These are phyloP conservation scores for Solanum acaule DNA, from an alignment of 257 asterid genomes.

Conservation along the genomic window DNA sequence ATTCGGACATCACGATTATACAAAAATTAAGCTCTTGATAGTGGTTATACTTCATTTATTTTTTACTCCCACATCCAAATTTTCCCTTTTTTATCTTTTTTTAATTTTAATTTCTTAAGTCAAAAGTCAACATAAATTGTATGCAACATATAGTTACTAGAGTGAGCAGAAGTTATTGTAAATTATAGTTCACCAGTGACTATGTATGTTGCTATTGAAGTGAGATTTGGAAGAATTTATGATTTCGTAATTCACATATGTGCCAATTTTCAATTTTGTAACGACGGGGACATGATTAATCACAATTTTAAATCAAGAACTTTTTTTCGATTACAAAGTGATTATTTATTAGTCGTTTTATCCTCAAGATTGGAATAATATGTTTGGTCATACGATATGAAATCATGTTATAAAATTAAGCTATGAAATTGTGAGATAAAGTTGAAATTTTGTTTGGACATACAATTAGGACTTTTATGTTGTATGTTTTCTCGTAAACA, in stretches of 20 bases:
- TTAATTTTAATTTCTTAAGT: not conserved
- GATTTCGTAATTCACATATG: not conserved
- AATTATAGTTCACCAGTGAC: slow-evolving; percentile 30
- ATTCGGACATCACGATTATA: not conserved
- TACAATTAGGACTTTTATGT: too few species aligned
- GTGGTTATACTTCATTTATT: not conserved
- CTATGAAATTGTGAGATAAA: too few species aligned
- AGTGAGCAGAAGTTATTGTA: slow-evolving; percentile 21
- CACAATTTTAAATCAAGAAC: not conserved
- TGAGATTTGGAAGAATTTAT: not conserved
- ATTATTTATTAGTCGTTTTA: not conserved
- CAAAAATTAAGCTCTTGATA: not conserved
- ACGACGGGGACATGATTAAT: not conserved
- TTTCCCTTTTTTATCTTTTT: not conserved
- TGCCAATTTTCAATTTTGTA: too few species aligned
- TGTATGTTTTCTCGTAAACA: too few species aligned
- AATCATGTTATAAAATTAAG: too few species aligned
- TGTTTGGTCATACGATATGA: too few species aligned
- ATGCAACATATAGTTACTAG: slow-evolving; percentile 10
- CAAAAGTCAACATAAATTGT: not conserved
- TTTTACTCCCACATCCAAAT: not conserved
- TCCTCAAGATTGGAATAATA: not conserved
- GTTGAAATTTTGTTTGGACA: too few species aligned
- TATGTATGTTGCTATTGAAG: not conserved
- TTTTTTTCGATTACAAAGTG: not conserved